These are phyloP conservation scores for Tricholoma matsutake DNA, from an alignment of 768 basidiomycete species.

Conservation along the genomic window DNA sequence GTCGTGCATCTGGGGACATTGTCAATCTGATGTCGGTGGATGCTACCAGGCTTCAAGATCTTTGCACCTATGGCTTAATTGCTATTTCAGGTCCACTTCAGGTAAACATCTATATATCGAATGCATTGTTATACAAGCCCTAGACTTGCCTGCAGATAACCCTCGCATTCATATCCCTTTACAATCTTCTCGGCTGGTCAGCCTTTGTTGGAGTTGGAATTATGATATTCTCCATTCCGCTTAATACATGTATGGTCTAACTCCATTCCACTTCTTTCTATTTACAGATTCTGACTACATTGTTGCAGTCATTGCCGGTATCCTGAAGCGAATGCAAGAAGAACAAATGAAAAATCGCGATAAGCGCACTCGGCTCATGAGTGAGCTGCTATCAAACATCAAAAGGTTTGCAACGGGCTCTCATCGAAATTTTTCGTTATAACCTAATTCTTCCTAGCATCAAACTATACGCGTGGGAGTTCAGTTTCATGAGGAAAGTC, in stretches of 20 bases:
- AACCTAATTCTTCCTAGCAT: slow-evolving; percentile 47
- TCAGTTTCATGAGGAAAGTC: slow-evolving; percentile 79
- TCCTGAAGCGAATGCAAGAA: slow-evolving; percentile 75
- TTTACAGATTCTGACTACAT: background rate
- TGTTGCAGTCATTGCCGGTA: slow-evolving; percentile 53
- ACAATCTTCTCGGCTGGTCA: slow-evolving; percentile 87
- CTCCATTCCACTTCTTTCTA: background rate
- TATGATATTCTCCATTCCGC: slow-evolving; percentile 79
- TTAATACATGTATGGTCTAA: slow-evolving; percentile 52
- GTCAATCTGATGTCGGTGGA: slow-evolving; percentile 94
- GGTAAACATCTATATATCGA: slow-evolving; percentile 47
- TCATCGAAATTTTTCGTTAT: background rate
- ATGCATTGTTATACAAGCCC: background rate
- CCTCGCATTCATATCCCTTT: slow-evolving; percentile 87
- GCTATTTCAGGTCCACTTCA: slow-evolving; percentile 84
- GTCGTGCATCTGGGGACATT: slow-evolving; percentile 84
- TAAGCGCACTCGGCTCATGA: slow-evolving; percentile 82
- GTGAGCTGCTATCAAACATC: slow-evolving; percentile 89
- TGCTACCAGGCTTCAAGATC: slow-evolving; percentile 72
- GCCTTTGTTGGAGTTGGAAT: slow-evolving; percentile 87
- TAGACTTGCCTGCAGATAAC: slow-evolving; percentile 49
- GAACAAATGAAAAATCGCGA: slow-evolving; percentile 94
- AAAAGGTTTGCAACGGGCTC: slow-evolving; percentile 48
- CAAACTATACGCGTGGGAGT: slow-evolving; percentile 94
- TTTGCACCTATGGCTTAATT: slow-evolving; percentile 82